Conservation (phyloP, 2,329 filamentous ascomycete species). For the Sclerotiophoma versabilis region DNA sequence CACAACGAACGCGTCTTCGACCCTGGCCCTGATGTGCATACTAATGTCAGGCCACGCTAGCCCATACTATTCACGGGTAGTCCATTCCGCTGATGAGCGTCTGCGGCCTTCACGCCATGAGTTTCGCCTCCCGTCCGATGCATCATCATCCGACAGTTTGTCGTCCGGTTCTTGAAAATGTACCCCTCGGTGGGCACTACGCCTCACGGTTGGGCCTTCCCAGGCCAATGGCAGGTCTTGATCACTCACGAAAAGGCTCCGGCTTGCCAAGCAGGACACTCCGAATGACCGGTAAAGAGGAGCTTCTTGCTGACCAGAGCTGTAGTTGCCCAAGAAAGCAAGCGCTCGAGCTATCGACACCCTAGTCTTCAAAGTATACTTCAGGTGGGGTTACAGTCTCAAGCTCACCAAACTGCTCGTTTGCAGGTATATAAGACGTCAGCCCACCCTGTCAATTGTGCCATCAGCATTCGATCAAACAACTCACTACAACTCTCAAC, state of each 20-base stretch:
- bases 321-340: slow-evolving; percentile 17
- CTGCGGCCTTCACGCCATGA: slow-evolving; percentile 24
- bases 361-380: slow-evolving; percentile 11
- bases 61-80: slow-evolving; percentile 14
- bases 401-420: slow-evolving; percentile 7
- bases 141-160: slow-evolving; percentile 43
- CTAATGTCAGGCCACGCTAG: slow-evolving; percentile 27
- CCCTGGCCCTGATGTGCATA: slow-evolving; percentile 22
- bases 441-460: slow-evolving; percentile 10
- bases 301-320: slow-evolving; percentile 21
- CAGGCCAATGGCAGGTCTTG: slow-evolving; percentile 19
- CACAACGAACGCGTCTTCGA: slow-evolving; percentile 22
- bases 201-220: slow-evolving; percentile 12
- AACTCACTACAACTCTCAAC: slow-evolving; percentile 9
- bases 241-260: slow-evolving; percentile 16
- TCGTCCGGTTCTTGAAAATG: slow-evolving; percentile 18
- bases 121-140: slow-evolving; percentile 37
- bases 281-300: slow-evolving; percentile 31
- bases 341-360: slow-evolving; percentile 18
- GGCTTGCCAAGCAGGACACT: slow-evolving; percentile 33
- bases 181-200: slow-evolving; percentile 35
- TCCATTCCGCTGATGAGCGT: slow-evolving; percentile 17
- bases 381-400: slow-evolving; percentile 22
- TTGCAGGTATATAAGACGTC: slow-evolving; percentile 30
- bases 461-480: slow-evolving; percentile 22